Percentiles rank a stretch among this genome's conserved stretches.
Conservation (phyloP, 1,284 basidiomycete species). For the Thecaphora frezii region DNA sequence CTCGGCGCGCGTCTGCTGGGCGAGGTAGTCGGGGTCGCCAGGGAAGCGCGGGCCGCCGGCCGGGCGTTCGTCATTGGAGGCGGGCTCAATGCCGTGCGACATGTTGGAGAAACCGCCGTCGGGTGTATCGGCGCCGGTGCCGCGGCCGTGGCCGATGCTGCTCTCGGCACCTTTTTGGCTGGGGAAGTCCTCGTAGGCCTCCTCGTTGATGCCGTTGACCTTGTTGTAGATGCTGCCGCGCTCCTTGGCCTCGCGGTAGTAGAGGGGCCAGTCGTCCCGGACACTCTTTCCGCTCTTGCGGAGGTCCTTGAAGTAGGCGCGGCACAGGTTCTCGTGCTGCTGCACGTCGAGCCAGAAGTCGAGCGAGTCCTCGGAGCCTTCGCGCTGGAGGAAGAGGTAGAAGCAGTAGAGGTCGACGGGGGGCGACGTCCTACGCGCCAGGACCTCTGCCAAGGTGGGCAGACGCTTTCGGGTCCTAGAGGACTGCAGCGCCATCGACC, state of each 20-base stretch:
- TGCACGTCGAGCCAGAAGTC: slow-evolving; percentile 99
- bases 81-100: slow-evolving; percentile 22
- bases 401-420: slow-evolving; percentile 98
- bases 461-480: slow-evolving; percentile 55
- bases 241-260: slow-evolving; percentile 70
- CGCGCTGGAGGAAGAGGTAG: slow-evolving; percentile 72
- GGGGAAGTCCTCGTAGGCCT: slow-evolving; percentile 7
- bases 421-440: slow-evolving; percentile 69
- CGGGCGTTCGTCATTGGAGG: neutral
- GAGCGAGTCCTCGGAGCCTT: slow-evolving; percentile 88
- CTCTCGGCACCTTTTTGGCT: slow-evolving; percentile 7
- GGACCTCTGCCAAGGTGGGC: slow-evolving; percentile 60
- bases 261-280: slow-evolving; percentile 95
- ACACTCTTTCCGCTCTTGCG: slow-evolving; percentile 87
- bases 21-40: slow-evolving; percentile 51
- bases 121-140: slow-evolving; percentile 23
- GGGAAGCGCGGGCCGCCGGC: slow-evolving; percentile 39
- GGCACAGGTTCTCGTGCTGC: slow-evolving; percentile 96
- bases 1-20: slow-evolving; percentile 35
- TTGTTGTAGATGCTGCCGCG: slow-evolving; percentile 86
- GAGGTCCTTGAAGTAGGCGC: slow-evolving; percentile 97
- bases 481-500: slow-evolving; percentile 28
- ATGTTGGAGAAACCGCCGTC: slow-evolving; percentile 21
- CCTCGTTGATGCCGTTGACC: slow-evolving; percentile 71
- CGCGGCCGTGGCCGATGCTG: slow-evolving; percentile 24